Evolutionary conservation across 257 asterid species (phyloP).

Genomic region (Cinchona pubescens): DNA sequence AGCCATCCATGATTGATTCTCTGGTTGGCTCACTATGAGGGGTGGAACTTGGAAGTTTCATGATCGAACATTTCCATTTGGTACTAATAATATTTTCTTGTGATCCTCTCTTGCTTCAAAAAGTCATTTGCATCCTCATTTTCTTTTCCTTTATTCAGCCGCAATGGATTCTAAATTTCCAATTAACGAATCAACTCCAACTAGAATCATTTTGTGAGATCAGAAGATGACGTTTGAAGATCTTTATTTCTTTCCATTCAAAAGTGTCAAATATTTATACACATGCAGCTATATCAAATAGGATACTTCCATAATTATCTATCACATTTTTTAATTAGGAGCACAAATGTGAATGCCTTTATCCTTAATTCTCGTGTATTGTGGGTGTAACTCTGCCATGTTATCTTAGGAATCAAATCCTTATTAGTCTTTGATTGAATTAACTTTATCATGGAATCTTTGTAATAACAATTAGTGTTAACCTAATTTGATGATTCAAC

Average conservation of each 20-base stretch:
- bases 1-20: slow-evolving; percentile 14
- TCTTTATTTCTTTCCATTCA: neutral
- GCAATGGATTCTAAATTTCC: neutral
- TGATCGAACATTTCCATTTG: neutral
- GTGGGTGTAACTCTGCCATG: neutral
- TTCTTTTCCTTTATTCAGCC: neutral
- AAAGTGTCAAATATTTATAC: neutral
- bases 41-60: slow-evolving; percentile 1
- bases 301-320: neutral
- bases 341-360: too few relatives aligned
- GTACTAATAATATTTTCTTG: neutral
- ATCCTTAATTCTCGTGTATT: neutral
- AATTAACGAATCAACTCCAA: neutral
- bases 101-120: neutral
- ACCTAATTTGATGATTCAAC: too few relatives aligned
- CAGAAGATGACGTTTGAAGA: neutral
- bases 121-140: slow-evolving; percentile 8
- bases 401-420: too few relatives aligned
- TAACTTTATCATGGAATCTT: too few relatives aligned
- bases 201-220: neutral
- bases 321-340: neutral
- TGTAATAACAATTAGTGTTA: too few relatives aligned
- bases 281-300: neutral
- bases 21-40: neutral
- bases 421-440: too few relatives aligned